Base-by-base conservation (phyloP, 768 basidiomycete species). In the Glaciozyma martinii region DNA sequence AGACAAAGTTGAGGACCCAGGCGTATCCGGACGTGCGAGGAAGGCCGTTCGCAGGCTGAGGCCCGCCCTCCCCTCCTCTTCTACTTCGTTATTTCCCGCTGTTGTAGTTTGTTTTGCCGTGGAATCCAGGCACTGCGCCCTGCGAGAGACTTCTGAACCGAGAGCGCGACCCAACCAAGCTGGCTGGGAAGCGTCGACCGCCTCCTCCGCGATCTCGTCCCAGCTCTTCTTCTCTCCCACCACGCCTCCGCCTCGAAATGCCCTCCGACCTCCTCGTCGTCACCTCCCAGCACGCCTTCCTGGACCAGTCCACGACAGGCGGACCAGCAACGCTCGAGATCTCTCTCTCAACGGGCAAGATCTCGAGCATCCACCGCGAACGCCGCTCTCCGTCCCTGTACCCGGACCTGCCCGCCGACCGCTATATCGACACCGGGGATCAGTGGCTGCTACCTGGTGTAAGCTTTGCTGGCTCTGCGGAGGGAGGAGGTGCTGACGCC, bases 391-490 rank as follows among this genome's bases (percentile, higher is more conserved):
- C 23, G 56, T 16, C 21, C 16, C 18, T 49, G 57, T 43, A 29
- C 75, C 77, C 42, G 59, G 76, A 73, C 60, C 40, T 62, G 21
- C 13, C 23, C 1, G 66, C 77, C 25, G 74, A 77, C 19, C 74
- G 77, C 25, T 68, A 74, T 43, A 66, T 76, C 65, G 74, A 76
- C 32, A 44, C 80, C 19, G 85, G 82, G 25, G 77, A 84, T 49
- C 80, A 81, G 62, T 75, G 81, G 58, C 77, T 92, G 40, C 79
- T 92, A 16, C 89, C 89, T 9, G 89, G 89, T 2, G 69, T 71
- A 55, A 53, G 66, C 62, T 29, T 27, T 43, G 46, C 25, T 42
- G 5, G 12, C 23, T 19, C 21, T 37, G 15, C 4, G 42, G 5
- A 33, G 23, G 12, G 15, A 33, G 43, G 9, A 21, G 6, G 42